Percentiles rank a stretch among this genome's conserved stretches.
Conservation (phyloP, 768 basidiomycete genomes). For the Tricholoma sp. region DNA sequence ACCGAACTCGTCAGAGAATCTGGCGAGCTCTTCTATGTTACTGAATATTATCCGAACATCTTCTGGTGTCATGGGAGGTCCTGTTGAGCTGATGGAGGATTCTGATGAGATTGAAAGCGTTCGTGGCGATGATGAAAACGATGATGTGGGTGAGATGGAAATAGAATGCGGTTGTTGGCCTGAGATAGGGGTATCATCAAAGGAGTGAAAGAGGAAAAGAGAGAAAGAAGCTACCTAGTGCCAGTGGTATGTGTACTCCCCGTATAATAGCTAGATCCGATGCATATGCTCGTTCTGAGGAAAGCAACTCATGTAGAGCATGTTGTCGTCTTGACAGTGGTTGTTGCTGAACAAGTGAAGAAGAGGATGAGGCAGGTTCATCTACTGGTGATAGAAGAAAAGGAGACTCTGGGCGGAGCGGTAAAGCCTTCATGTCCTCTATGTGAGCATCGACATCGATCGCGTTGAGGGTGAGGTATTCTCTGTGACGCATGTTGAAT, state of each 20-base stretch:
- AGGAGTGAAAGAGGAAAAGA: neutral
- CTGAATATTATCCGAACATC: slow-evolving; percentile 71
- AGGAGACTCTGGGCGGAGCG: slow-evolving; percentile 23
- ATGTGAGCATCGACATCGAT: slow-evolving; percentile 17
- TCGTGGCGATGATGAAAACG: slow-evolving; percentile 42
- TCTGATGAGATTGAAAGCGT: slow-evolving; percentile 49
- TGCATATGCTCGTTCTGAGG: slow-evolving; percentile 78
- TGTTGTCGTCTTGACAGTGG: slow-evolving; percentile 67
- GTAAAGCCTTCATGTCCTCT: slow-evolving; percentile 18
- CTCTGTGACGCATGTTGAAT: slow-evolving; percentile 23
- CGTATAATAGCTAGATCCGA: slow-evolving; percentile 77
- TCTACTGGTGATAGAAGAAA: slow-evolving; percentile 20
- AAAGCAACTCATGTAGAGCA: slow-evolving; percentile 71
- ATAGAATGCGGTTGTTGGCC: slow-evolving; percentile 24
- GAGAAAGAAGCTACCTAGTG: slow-evolving; percentile 49
- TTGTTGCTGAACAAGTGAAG: slow-evolving; percentile 20
- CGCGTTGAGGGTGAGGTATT: slow-evolving; percentile 19
- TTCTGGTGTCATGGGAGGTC: slow-evolving; percentile 64
- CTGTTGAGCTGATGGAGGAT: slow-evolving; percentile 32
- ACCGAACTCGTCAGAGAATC: slow-evolving; percentile 63
- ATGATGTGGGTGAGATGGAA: slow-evolving; percentile 31
- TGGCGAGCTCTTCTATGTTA: slow-evolving; percentile 72
- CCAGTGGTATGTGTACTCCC: slow-evolving; percentile 75
- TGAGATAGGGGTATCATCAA: slow-evolving; percentile 14
- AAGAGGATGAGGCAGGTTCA: slow-evolving; percentile 18